Conservation (phyloP, 2,329 filamentous ascomycete species). For the Monilinia aucupariae region DNA sequence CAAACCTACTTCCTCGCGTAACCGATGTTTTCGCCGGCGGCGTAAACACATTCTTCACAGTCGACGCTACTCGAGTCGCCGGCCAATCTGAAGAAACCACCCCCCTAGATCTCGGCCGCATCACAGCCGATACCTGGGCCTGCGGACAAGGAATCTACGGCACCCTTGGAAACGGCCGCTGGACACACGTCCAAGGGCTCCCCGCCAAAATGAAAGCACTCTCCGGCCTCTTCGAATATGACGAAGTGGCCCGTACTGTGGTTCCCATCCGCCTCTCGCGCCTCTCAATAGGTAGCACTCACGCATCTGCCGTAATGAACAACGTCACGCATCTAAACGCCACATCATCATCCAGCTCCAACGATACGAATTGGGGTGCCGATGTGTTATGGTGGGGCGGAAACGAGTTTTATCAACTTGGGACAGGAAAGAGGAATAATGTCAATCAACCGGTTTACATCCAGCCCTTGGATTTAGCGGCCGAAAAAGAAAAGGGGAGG, state of each 20-base stretch:
- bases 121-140: slow-evolving; percentile 76
- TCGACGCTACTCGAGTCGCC: slow-evolving; percentile 65
- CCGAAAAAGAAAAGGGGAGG: slow-evolving; percentile 55
- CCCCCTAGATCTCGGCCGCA: slow-evolving; percentile 42
- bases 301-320: slow-evolving; percentile 75
- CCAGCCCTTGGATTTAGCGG: slow-evolving; percentile 62
- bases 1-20: slow-evolving; percentile 57
- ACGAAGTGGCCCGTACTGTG: slow-evolving; percentile 62
- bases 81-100: slow-evolving; percentile 40
- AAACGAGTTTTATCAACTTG: slow-evolving; percentile 90
- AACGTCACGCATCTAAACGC: slow-evolving; percentile 64
- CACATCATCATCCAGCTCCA: slow-evolving; percentile 40
- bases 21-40: slow-evolving; percentile 82
- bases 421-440: slow-evolving; percentile 85
- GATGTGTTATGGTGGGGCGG: slow-evolving; percentile 93
- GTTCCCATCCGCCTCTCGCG: slow-evolving; percentile 72
- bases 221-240: slow-evolving; percentile 80
- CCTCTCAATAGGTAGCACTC: slow-evolving; percentile 72
- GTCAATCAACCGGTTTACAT: slow-evolving; percentile 71
- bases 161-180: slow-evolving; percentile 75
- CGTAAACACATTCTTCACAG: slow-evolving; percentile 77
- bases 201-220: slow-evolving; percentile 79
- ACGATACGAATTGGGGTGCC: slow-evolving; percentile 80
- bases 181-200: slow-evolving; percentile 76
- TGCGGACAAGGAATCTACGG: slow-evolving; percentile 84